Conservation (phyloP, 202 grass and related monocot genomes). For the Brachypodium distachyon region DNA sequence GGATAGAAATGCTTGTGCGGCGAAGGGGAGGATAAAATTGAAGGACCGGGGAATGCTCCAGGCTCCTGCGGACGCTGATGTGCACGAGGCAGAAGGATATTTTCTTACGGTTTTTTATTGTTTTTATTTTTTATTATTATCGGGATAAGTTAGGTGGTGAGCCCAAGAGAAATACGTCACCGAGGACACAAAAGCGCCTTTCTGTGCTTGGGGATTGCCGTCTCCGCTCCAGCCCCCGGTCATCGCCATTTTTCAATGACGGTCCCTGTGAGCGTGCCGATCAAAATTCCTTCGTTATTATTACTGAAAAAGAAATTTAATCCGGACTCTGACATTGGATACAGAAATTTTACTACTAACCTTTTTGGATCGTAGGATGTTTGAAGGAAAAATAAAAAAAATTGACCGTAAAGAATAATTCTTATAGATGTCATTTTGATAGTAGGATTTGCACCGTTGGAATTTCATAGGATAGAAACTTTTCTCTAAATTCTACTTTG, state of each 20-base stretch:
- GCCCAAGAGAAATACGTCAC: background rate
- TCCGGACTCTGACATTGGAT: no score
- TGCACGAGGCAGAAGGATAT: background rate
- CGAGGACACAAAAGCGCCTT: background rate
- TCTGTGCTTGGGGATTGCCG: background rate
- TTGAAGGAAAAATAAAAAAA: no score
- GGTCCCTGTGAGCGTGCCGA: background rate
- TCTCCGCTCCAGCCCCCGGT: background rate
- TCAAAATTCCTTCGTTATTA: no score
- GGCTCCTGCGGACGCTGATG: background rate
- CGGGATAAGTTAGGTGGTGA: conserved; percentile 22
- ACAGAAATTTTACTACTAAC: no score
- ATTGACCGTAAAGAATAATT: no score
- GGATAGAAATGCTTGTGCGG: background rate
- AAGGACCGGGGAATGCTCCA: background rate
- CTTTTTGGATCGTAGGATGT: no score
- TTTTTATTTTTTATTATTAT: no score
- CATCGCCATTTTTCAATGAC: background rate
- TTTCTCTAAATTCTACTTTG: no score
- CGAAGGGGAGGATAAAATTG: background rate
- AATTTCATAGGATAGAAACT: no score
- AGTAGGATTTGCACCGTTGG: no score
- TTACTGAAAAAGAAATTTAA: no score
- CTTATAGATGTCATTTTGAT: no score
- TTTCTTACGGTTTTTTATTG: background rate